Conservation (phyloP, 129 eudicot species). For the carrot (Daucus carota) region DH1_v3.0 NC_030381.2:51749001-51749500, state of each 20-base stretch:
- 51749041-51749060: conserved; percentile 19
- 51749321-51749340: conserved; percentile 28
- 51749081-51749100: conserved; percentile 33
- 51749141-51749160: conserved; percentile 18
- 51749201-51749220: conserved; percentile 37
- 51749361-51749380: conserved; percentile 57
- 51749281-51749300: conserved; percentile 25
- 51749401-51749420: conserved; percentile 32
- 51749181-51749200: conserved; percentile 33
- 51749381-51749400: conserved; percentile 31
- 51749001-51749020: conserved; percentile 16
- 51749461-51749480: conserved; percentile 39
- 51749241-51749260: conserved; percentile 16
- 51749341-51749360: conserved; percentile 62
- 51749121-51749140: conserved; percentile 47
- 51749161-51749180: conserved; percentile 59
- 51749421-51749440: conserved; percentile 25
- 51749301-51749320: conserved; percentile 31
- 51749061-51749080: conserved; percentile 28
- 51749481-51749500: conserved; percentile 47
- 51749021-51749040: conserved; percentile 2
- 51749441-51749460: conserved; percentile 29
- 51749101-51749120: conserved; percentile 38
- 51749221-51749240: conserved; percentile 27
- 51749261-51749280: conserved; percentile 27